Percentiles rank a stretch among this genome's conserved stretches.
phyloP scores from a whole-genome alignment of 2,329 filamentous ascomycete genomes.

The Metarhizium robertsii region DNA sequence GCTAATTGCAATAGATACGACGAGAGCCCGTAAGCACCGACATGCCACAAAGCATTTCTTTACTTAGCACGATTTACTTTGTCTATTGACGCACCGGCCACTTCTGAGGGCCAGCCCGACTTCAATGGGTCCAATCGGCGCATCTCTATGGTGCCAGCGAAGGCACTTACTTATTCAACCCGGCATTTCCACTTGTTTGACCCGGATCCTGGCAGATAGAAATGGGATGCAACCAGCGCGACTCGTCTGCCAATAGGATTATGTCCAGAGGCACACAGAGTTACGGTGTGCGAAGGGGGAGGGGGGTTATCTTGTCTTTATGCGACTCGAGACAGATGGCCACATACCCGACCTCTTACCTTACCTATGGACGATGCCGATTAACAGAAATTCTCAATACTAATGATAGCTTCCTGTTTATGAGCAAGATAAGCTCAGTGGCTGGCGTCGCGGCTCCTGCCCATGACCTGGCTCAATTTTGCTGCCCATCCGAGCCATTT shows the following conservation, averaged over 20 bases:
- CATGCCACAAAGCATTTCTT: too few relatives aligned
- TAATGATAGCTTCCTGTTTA: too few relatives aligned
- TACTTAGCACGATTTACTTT: background rate
- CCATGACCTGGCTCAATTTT: background rate
- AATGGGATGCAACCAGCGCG: constrained; percentile 1
- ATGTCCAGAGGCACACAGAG: constrained; percentile 1
- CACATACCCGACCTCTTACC: background rate
- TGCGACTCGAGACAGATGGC: background rate
- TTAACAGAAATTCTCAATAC: too few relatives aligned
- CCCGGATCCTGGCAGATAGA: background rate
- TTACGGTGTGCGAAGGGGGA: constrained; percentile 3
- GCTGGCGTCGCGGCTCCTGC: too few relatives aligned
- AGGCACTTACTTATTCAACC: background rate
- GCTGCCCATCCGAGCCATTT: background rate
- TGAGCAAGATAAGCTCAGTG: too few relatives aligned
- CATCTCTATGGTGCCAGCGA: background rate
- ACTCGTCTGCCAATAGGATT: constrained; percentile 1
- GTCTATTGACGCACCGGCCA: background rate
- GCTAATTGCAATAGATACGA: background rate
- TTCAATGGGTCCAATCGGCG: background rate
- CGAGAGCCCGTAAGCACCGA: background rate
- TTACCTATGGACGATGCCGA: too few relatives aligned
- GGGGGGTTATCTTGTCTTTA: background rate
- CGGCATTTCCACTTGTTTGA: background rate
- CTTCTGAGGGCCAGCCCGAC: too few relatives aligned